These are phyloP conservation scores for Panellus pusillus DNA, from an alignment of 768 basidiomycete species.

Conservation along the genomic window DNA sequence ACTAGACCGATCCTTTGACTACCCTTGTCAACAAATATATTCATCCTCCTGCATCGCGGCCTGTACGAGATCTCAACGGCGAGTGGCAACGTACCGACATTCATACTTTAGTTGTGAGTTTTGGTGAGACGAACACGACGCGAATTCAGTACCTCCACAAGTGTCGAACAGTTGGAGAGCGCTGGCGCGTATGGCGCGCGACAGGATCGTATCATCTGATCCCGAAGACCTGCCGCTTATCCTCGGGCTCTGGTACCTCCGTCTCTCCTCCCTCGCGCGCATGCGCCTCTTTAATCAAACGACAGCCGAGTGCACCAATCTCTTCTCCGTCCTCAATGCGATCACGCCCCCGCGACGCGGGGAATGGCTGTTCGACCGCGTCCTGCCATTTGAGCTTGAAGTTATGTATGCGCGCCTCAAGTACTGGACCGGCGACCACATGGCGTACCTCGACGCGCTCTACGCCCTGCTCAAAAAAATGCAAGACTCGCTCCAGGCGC, in stretches of 20 bases:
- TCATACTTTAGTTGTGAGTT: constrained; percentile 77
- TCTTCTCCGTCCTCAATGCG: constrained; percentile 68
- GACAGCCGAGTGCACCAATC: constrained; percentile 80
- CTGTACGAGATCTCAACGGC: constrained; percentile 69
- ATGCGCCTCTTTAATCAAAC: constrained; percentile 85
- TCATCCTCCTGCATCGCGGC: constrained; percentile 71
- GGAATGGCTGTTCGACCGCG: constrained; percentile 57
- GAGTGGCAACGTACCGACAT: constrained; percentile 74
- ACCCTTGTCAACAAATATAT: constrained; percentile 84
- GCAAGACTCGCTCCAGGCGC: constrained; percentile 51
- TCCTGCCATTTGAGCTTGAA: constrained; percentile 62
- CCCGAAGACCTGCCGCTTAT: constrained; percentile 67
- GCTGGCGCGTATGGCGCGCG: constrained; percentile 80
- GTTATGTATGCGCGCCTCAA: constrained; percentile 73
- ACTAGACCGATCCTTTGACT: constrained; percentile 82
- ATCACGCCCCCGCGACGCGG: constrained; percentile 55
- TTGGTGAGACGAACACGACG: constrained; percentile 10
- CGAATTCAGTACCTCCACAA: constrained; percentile 36
- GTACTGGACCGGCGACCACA: constrained; percentile 81
- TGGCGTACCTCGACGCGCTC: constrained; percentile 79
- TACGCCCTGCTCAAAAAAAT: constrained; percentile 58
- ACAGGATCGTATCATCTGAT: constrained; percentile 67
- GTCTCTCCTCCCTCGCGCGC: constrained; percentile 74
- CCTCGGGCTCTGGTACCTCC: constrained; percentile 83
- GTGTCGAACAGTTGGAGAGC: constrained; percentile 90